phyloP scores from a whole-genome alignment of 106 monocot genomes.

The Phalaenopsis aphrodite region DNA sequence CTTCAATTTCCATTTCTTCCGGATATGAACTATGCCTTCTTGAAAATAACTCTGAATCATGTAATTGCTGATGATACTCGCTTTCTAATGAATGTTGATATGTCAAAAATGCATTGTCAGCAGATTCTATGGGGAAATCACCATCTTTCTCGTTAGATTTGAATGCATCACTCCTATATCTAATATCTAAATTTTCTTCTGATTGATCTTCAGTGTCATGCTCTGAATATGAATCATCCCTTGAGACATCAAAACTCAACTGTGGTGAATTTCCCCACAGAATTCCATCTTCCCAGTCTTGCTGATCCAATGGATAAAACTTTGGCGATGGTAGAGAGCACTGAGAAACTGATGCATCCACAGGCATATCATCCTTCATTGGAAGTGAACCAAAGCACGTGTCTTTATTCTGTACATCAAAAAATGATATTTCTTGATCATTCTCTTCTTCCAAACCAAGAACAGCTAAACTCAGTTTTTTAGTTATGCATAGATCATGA shows the following conservation, averaged over 20 bases:
- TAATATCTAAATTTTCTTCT: constrained; percentile 18
- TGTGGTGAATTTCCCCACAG: constrained; percentile 91
- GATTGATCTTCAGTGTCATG: constrained; percentile 24
- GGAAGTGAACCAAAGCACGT: constrained; percentile 52
- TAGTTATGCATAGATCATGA: constrained; percentile 25
- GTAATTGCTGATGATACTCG: constrained; percentile 31
- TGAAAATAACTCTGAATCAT: constrained; percentile 19
- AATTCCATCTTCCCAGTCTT: constrained; percentile 88
- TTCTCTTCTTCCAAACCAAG: constrained; percentile 31
- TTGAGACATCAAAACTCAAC: constrained; percentile 23
- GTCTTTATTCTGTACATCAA: constrained; percentile 30
- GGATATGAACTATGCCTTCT: constrained; percentile 14
- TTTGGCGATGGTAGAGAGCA: constrained; percentile 40
- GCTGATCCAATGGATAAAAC: constrained; percentile 89
- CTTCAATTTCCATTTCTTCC: constrained; percentile 13
- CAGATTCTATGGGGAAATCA: constrained; percentile 20
- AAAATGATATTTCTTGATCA: constrained; percentile 19
- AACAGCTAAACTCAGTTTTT: constrained; percentile 15
- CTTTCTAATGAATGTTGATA: constrained; percentile 3
- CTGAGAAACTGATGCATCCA: constrained; percentile 19
- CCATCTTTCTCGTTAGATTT: constrained; percentile 15
- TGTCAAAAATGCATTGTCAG: constrained; percentile 8
- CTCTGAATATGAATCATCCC: constrained; percentile 48
- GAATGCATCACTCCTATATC: constrained; percentile 7
- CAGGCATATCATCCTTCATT: constrained; percentile 54